These are phyloP conservation scores for Pseudophaeomoniella oleicola DNA, from an alignment of 2,329 filamentous ascomycete species.

Conservation along the genomic window DNA sequence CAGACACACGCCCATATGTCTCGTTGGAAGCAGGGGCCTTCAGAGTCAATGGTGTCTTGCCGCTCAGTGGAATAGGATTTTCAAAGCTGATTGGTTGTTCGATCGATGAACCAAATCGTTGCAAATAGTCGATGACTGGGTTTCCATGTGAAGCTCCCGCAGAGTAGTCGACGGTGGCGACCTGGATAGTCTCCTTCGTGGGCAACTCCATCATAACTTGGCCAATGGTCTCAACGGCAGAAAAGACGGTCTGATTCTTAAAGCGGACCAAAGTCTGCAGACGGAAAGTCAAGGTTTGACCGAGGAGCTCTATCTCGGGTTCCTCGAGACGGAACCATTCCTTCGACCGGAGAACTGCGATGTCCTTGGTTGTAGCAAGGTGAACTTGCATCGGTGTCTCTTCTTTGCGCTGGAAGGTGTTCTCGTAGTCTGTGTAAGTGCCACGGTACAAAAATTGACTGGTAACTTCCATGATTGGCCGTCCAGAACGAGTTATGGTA, in stretches of 20 bases:
- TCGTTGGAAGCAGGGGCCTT: constrained; percentile 93
- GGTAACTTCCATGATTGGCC: constrained; percentile 93
- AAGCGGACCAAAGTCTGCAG: constrained; percentile 81
- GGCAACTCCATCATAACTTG: constrained; percentile 88
- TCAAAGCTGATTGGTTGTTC: constrained; percentile 96
- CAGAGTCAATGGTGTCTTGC: constrained; percentile 74
- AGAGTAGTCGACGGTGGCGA: constrained; percentile 93
- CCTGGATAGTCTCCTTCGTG: constrained; percentile 92
- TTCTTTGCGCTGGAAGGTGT: constrained; percentile 95
- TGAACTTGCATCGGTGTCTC: constrained; percentile 93
- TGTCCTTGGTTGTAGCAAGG: constrained; percentile 73
- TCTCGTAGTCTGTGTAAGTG: constrained; percentile 82
- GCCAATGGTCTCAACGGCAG: constrained; percentile 78
- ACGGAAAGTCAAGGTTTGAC: constrained; percentile 91
- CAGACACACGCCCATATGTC: constrained; percentile 92
- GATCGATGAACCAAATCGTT: constrained; percentile 79
- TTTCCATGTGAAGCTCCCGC: constrained; percentile 86
- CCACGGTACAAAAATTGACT: constrained; percentile 97
- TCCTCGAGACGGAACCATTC: constrained; percentile 92
- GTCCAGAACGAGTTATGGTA: constrained; percentile 71
- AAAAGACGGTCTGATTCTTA: constrained; percentile 90
- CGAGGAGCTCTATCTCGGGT: constrained; percentile 70
- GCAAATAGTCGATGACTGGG: constrained; percentile 89
- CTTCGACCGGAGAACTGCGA: constrained; percentile 88
- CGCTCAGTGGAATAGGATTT: constrained; percentile 88